phyloP scores from a whole-genome alignment of 331 rosid species.

The Cucumis variabilis region DNA sequence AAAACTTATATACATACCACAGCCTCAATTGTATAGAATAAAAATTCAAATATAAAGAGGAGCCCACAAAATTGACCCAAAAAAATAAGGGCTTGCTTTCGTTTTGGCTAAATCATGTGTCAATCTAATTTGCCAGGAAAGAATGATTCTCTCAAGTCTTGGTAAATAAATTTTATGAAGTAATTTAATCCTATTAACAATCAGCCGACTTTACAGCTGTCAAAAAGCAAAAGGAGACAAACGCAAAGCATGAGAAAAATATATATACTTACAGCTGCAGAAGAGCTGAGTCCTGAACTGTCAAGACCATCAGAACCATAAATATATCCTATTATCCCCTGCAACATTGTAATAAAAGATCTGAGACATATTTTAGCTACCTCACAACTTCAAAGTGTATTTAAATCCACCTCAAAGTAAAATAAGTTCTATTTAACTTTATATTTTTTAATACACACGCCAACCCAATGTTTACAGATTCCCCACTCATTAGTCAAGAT shows the following conservation, averaged over 20 bases:
- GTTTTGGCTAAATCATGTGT: neutral
- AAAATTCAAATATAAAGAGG: neutral
- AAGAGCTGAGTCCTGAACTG: conserved; percentile 97
- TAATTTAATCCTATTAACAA: conserved; percentile 30
- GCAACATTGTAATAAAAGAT: conserved; percentile 44
- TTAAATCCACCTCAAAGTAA: neutral
- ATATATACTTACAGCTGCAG: conserved; percentile 87
- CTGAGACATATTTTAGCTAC: conserved; percentile 24
- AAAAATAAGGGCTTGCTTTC: neutral
- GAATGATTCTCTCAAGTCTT: neutral
- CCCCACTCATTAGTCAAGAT: neutral
- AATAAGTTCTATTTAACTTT: neutral
- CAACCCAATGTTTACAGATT: conserved; percentile 10
- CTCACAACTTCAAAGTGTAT: neutral
- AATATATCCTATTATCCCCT: conserved; percentile 87
- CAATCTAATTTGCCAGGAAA: neutral
- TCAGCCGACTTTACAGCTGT: conserved; percentile 29
- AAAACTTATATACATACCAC: neutral
- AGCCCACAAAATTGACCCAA: neutral
- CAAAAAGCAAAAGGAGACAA: conserved; percentile 34
- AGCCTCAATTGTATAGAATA: neutral
- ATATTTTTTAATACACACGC: neutral
- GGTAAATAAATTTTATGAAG: neutral
- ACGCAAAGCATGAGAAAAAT: conserved; percentile 30
- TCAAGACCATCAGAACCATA: conserved; percentile 82